Conservation (phyloP, 768 basidiomycete species). For the Erythrobasidium yunnanense region DNA sequence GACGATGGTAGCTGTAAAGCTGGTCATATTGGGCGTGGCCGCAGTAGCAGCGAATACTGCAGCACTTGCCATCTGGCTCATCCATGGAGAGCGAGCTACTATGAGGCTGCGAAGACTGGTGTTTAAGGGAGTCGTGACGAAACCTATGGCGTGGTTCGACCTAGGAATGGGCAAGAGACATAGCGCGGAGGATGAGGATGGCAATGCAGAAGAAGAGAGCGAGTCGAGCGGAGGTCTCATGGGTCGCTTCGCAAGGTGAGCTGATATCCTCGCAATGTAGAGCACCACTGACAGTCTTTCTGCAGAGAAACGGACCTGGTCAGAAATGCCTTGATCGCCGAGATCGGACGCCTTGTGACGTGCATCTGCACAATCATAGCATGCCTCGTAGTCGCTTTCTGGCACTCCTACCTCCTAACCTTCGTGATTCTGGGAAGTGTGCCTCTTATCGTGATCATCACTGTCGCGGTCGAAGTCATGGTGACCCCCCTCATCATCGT, state of each 20-base stretch:
- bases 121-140: conserved; percentile 55
- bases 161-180: conserved; percentile 49
- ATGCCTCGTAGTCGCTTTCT: conserved; percentile 70
- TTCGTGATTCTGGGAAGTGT: conserved; percentile 84
- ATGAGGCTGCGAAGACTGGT: conserved; percentile 57
- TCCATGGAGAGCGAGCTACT: conserved; percentile 70
- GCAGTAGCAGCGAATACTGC: conserved; percentile 62
- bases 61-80: conserved; percentile 72
- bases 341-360: conserved; percentile 66
- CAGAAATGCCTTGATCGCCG: conserved; percentile 68
- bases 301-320: conserved; percentile 91
- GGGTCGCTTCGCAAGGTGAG: conserved; percentile 77
- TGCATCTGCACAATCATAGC: conserved; percentile 67
- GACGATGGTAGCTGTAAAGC: conserved; percentile 36
- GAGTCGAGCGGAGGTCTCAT: conserved; percentile 59
- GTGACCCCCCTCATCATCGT: conserved; percentile 56
- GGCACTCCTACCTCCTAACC: conserved; percentile 67
- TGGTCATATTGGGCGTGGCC: conserved; percentile 54
- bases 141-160: conserved; percentile 88
- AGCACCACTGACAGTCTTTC: neutral
- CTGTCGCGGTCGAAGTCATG: conserved; percentile 60
- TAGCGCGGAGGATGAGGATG: conserved; percentile 47
- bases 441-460: conserved; percentile 66
- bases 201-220: conserved; percentile 44
- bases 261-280: neutral